Base-by-base conservation (phyloP, 2,329 filamentous ascomycete species). In the Claviceps cyperi region DNA sequence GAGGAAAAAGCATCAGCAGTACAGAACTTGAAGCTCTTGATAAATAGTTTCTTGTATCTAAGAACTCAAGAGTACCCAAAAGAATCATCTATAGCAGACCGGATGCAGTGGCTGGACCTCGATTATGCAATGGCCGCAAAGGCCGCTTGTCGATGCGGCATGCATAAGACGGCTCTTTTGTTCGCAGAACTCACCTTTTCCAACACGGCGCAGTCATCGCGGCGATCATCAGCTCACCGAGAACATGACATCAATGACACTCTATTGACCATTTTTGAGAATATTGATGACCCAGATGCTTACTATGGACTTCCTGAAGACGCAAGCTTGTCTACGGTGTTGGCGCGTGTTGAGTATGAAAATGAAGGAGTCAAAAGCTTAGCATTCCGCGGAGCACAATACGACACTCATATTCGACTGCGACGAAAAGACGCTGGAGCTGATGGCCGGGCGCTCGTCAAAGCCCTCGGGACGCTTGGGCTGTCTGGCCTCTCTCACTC, bases 231-330 rank as follows among this genome's bases (percentile, higher is more conserved):
- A 2, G 67, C 71, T 2, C 60, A 72, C 46, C 72, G 69, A 56
- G 68, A 75, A 56, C 62, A 71, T 45, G 69, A 81, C 24, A 77
- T 86, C 6, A 74, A 77, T 3, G 79, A 86, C 32, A 73, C 94
- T 1, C 71, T 97, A 13, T 74, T 95, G 43, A 72, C 77, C 1
- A 90, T 98, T 2, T 98, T 92, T 63, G 84, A 87, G 61, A 91
- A 87, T 53, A 85, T 98, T 45, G 90, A 96, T 60, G 94, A 99
- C 59, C 91, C 90, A 1, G 92, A 99, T 64, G 84, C 89, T 0
- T 98, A 94, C 64, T 98, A 98, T 61, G 94, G 92, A 4, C 75
- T 96, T 7, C 79, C 86, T 41, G 85, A 94, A 64, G 78, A 79
- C 40, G 78, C 88, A 6, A 89, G 81, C 51, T 68, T 98, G 15